These are phyloP conservation scores for Solanum piurae DNA, from an alignment of 257 asterid species.

Conservation along the genomic window DNA sequence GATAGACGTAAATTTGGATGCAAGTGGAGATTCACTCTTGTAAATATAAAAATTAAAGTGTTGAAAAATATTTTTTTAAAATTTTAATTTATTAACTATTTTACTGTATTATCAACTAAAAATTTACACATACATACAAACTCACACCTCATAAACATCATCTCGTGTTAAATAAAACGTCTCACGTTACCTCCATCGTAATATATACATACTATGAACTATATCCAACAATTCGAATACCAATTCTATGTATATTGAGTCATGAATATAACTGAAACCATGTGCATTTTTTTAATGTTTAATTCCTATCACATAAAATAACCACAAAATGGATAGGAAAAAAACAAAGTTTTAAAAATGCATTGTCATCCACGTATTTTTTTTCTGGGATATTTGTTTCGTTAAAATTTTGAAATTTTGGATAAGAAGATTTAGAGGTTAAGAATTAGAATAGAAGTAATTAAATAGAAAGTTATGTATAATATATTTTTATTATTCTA, in stretches of 20 bases:
- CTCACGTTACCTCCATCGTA: neutral
- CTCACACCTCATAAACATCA: too few relatives aligned
- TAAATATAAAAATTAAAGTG: neutral
- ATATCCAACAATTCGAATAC: neutral
- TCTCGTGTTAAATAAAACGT: neutral
- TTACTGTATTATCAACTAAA: too few relatives aligned
- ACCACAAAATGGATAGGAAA: neutral
- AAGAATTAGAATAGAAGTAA: neutral
- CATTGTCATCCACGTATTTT: neutral
- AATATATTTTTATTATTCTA: too few relatives aligned
- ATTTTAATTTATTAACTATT: too few relatives aligned
- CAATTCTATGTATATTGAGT: neutral
- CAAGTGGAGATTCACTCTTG: neutral
- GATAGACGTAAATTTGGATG: neutral
- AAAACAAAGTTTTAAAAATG: neutral
- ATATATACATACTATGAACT: neutral
- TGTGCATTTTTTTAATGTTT: neutral
- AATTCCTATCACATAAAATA: neutral
- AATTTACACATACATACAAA: neutral
- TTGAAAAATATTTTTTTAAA: neutral
- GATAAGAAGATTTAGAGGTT: neutral
- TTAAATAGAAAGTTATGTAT: neutral
- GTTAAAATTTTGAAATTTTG: neutral
- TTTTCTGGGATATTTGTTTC: neutral
- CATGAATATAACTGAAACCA: neutral